Conservation (phyloP, 1,284 basidiomycete genomes). For the Meripilus lineatus region DNA sequence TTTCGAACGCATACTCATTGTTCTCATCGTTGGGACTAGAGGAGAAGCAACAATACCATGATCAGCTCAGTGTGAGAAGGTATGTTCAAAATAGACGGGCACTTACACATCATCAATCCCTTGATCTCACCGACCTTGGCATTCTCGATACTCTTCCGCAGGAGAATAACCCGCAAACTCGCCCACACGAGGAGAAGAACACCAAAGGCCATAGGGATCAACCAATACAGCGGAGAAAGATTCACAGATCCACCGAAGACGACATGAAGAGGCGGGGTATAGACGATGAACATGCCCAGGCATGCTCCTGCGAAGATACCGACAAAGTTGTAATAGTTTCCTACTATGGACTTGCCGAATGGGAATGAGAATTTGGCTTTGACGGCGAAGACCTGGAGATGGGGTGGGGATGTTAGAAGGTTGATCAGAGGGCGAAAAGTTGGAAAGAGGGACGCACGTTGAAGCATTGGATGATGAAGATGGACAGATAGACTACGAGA, state of each 20-base stretch:
- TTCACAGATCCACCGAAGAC: slow-evolving; percentile 59
- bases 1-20: slow-evolving; percentile 56
- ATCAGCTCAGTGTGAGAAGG: slow-evolving; percentile 6
- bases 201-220: slow-evolving; percentile 60
- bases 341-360: slow-evolving; percentile 51
- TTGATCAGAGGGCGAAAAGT: neutral
- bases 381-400: slow-evolving; percentile 60
- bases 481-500: slow-evolving; percentile 49
- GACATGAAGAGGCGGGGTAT: slow-evolving; percentile 62
- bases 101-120: slow-evolving; percentile 66
- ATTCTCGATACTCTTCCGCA: slow-evolving; percentile 51
- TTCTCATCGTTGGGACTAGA: slow-evolving; percentile 62
- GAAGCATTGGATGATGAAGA: slow-evolving; percentile 68
- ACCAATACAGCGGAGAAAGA: slow-evolving; percentile 62
- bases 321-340: slow-evolving; percentile 61
- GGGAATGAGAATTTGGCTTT: slow-evolving; percentile 61
- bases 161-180: slow-evolving; percentile 49
- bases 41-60: neutral
- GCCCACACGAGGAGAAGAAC: slow-evolving; percentile 56
- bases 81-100: neutral
- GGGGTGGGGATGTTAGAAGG: too few relatives aligned
- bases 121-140: slow-evolving; percentile 59
- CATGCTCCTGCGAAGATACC: slow-evolving; percentile 60
- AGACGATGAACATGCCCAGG: slow-evolving; percentile 63
- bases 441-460: slow-evolving; percentile 37